A percentile compares a stretch with the other conserved stretches of the same genome.
These are phyloP conservation scores for Eucalyptus regnans DNA, from an alignment of 345 rosid species.

Conservation along the genomic window DNA sequence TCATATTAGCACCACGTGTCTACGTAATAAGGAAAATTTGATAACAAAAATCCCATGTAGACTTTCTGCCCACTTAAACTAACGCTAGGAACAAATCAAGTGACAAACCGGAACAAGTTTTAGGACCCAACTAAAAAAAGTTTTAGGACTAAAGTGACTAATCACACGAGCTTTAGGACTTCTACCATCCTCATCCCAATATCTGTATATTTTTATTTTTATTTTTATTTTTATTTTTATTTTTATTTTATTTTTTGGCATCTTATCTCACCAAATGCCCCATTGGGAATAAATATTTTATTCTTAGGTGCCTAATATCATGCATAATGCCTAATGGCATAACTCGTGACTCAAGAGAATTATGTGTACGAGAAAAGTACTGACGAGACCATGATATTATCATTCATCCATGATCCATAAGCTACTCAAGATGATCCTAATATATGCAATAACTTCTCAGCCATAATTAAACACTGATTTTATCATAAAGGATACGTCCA, in stretches of 20 bases:
- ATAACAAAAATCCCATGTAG: background rate
- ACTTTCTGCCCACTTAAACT: background rate
- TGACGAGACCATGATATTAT: background rate
- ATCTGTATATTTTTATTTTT: too few relatives aligned
- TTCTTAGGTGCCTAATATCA: background rate
- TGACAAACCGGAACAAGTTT: background rate
- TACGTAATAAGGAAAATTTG: background rate
- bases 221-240: background rate
- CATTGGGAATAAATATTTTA: background rate
- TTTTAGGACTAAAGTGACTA: background rate
- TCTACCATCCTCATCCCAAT: background rate
- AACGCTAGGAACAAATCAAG: background rate
- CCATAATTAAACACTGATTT: background rate
- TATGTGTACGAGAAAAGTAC: background rate
- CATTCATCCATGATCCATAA: background rate
- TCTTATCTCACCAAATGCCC: background rate
- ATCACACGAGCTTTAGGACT: background rate
- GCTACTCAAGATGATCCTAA: background rate
- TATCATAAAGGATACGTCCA: slow-evolving; percentile 90
- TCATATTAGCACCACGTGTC: background rate
- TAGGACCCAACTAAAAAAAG: background rate
- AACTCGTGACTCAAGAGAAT: background rate
- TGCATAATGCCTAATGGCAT: background rate
- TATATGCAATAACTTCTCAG: background rate
- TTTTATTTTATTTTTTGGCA: background rate